Evolutionary conservation across 2,329 filamentous ascomycete species (phyloP), one percentile per base, ranked within the genome.

Genomic region (Fusarium sp.): DNA sequence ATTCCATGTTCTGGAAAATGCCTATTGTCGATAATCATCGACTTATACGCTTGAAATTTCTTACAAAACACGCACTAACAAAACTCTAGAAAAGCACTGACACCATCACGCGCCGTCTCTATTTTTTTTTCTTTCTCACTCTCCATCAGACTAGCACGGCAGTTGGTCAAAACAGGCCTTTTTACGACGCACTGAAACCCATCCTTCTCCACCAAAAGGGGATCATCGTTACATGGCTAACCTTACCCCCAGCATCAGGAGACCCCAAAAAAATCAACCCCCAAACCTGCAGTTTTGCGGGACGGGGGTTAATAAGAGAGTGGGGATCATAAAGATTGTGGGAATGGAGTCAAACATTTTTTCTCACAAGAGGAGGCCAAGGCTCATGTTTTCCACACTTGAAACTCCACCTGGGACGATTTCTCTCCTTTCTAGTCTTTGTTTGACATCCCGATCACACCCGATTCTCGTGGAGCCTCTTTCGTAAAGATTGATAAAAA

Each of bases 371-470:
- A 23, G 25, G 44, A 50, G 46, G 16, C 25, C 23, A 50, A 31
- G 25, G n/a, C n/a, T 50, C n/a, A 31, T 27, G 1, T 50, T 50
- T 50, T 31, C 46, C n/a, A 23, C 36, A 23, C 4, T 31, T 31
- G 9, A 4, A 44, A 25, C 40, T 53, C 57, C 57, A 59, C 57
- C 44, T 59, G 23, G 42, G 57, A 1, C 57, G 44, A 59, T 40
- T 40, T 40, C 20, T 36, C n/a, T 25, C 25, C 29, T 29, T 36
- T 36, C 18, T 36, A 53, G 31, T 20, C 9, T 34, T 25, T 34
- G 31, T 5, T 6, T 27, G 31, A 50, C 31, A 29, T 50, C 29
- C 56, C 56, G 56, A 50, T 50, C 31, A 13, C 20, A 36, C 13
- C 42, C 56, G 42, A 58, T n/a, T 10, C 10, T 36, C 42, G 56